These are phyloP conservation scores for Epichloe sylvatica DNA, from an alignment of 2,329 filamentous ascomycete species.

Conservation along the genomic window DNA sequence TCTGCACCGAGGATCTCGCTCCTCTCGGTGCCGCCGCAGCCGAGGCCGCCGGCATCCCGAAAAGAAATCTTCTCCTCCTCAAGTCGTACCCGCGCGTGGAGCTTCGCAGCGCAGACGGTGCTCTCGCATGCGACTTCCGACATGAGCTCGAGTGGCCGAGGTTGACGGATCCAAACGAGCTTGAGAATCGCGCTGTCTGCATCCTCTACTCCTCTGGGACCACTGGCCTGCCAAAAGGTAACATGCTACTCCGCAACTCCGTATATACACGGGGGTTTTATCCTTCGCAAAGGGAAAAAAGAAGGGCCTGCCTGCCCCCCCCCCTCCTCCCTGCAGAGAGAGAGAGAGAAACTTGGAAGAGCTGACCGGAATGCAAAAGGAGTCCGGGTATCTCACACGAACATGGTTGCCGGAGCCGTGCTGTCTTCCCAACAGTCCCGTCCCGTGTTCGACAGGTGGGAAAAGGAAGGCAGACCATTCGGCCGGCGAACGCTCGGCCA, in stretches of 20 bases:
- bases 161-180: slow-evolving; percentile 33
- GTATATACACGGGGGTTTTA: background rate
- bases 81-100: slow-evolving; percentile 21
- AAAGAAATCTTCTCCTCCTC: slow-evolving; percentile 36
- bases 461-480: slow-evolving; percentile 12
- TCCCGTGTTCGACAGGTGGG: slow-evolving; percentile 15
- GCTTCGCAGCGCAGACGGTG: slow-evolving; percentile 15
- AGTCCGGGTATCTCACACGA: slow-evolving; percentile 30
- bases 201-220: slow-evolving; percentile 36
- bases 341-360: background rate
- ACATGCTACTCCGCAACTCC: background rate
- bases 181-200: slow-evolving; percentile 28
- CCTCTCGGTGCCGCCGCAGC: slow-evolving; percentile 35
- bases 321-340: too few relatives aligned
- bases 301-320: too few relatives aligned
- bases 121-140: slow-evolving; percentile 14
- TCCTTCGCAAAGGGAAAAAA: too few relatives aligned
- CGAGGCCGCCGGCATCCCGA: slow-evolving; percentile 27
- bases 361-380: slow-evolving; percentile 10
- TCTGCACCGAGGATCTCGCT: slow-evolving; percentile 34
- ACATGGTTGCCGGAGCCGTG: slow-evolving; percentile 25
- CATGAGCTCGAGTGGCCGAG: slow-evolving; percentile 35
- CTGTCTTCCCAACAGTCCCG: slow-evolving; percentile 18
- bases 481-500: slow-evolving; percentile 26
- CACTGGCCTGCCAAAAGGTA: slow-evolving; percentile 32